phyloP scores from a whole-genome alignment of 768 basidiomycete species.

The Mycena galopus region DNA sequence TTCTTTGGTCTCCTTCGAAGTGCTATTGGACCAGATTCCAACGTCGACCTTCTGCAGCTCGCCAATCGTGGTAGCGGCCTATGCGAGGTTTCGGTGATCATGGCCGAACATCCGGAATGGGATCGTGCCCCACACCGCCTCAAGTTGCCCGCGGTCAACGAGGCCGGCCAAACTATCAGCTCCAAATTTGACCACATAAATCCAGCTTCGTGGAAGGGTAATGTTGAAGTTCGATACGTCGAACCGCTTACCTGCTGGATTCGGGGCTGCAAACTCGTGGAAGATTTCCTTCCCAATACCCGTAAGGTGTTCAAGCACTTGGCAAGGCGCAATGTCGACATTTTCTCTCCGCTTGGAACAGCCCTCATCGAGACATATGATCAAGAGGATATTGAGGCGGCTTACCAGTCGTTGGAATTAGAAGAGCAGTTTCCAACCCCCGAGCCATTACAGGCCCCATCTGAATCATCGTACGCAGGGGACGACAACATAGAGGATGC shows the following conservation, averaged over 20 bases:
- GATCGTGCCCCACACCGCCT: constrained; percentile 50
- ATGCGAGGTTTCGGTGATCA: constrained; percentile 49
- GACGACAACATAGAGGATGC: constrained; percentile 7
- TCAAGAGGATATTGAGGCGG: background rate
- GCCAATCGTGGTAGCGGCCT: constrained; percentile 45
- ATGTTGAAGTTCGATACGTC: constrained; percentile 43
- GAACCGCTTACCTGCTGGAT: constrained; percentile 49
- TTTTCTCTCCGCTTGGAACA: background rate
- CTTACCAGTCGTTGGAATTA: background rate
- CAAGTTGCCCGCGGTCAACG: constrained; percentile 44
- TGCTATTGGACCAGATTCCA: constrained; percentile 51
- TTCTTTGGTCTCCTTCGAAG: constrained; percentile 51
- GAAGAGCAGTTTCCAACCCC: background rate
- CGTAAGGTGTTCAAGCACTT: background rate
- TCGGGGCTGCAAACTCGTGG: constrained; percentile 35
- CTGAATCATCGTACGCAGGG: constrained; percentile 1
- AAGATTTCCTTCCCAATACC: background rate
- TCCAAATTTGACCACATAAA: constrained; percentile 49
- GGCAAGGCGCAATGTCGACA: background rate
- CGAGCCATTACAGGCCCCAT: background rate
- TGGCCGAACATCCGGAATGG: constrained; percentile 54
- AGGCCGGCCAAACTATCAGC: constrained; percentile 39
- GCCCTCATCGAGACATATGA: background rate
- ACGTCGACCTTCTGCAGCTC: constrained; percentile 44
- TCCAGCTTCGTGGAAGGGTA: constrained; percentile 50